Percentiles rank a stretch among this genome's conserved stretches.
Conservation (phyloP, 2,329 filamentous ascomycete genomes). For the Ilyonectria destructans region DNA sequence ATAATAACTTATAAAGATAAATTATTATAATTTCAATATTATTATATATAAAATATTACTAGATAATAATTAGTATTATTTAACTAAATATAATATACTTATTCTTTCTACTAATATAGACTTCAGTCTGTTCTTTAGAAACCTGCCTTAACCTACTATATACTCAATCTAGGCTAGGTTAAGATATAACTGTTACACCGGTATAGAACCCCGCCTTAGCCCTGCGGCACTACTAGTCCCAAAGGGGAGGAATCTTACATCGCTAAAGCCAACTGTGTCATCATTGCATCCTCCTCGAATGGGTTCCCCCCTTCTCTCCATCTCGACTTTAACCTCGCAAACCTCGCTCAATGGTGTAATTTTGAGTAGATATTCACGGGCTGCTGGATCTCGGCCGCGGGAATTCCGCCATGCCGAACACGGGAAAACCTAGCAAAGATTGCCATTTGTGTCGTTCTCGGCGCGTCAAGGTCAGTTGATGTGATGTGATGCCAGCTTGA, state of each 20-base stretch:
- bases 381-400: background rate
- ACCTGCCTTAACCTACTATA: no score
- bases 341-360: conserved; percentile 3
- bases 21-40: no score
- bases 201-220: no score
- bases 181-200: no score
- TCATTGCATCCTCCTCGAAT: conserved; percentile 48
- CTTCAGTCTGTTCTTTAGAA: no score
- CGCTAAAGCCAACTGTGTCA: conserved; percentile 27
- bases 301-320: conserved; percentile 45
- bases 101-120: no score
- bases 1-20: no score
- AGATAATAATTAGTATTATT: no score
- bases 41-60: no score
- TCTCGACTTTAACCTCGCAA: conserved; percentile 23
- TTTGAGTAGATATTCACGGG: background rate
- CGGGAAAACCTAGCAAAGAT: conserved; percentile 59
- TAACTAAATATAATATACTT: no score
- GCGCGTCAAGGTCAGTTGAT: conserved; percentile 58
- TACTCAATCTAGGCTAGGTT: no score
- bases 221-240: conserved; percentile 42
- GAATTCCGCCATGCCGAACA: conserved; percentile 57
- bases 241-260: conserved; percentile 12
- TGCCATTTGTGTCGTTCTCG: conserved; percentile 59
- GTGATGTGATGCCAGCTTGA: background rate